Evolutionary conservation across 2,329 filamentous ascomycete genomes (phyloP).

Genomic region (Alternaria incomplexa): DNA sequence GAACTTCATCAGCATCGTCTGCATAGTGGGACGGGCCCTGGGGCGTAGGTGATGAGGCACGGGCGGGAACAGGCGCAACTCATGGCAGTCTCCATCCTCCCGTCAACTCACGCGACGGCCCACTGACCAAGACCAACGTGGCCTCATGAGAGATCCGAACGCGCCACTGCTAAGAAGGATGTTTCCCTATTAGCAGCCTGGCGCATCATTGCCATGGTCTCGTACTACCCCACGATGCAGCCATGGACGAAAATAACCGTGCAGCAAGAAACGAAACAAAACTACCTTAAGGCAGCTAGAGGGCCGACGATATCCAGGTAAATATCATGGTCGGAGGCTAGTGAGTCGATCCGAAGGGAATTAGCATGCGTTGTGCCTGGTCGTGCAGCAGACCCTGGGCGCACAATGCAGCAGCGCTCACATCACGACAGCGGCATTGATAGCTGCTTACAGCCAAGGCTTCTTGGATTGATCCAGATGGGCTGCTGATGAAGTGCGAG

Average conservation of each 20-base stretch:
- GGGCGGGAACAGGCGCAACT: background rate
- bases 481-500: slow-evolving; percentile 15
- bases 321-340: slow-evolving; percentile 17
- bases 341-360: slow-evolving; percentile 19
- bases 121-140: slow-evolving; percentile 21
- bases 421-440: slow-evolving; percentile 21
- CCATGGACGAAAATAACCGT: slow-evolving; percentile 39
- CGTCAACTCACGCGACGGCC: slow-evolving; percentile 11
- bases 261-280: slow-evolving; percentile 32
- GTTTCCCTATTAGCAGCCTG: background rate
- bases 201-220: slow-evolving; percentile 4
- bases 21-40: slow-evolving; percentile 7
- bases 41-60: slow-evolving; percentile 3
- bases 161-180: background rate
- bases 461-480: slow-evolving; percentile 14
- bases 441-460: slow-evolving; percentile 18
- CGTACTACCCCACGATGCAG: slow-evolving; percentile 23
- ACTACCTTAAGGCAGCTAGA: slow-evolving; percentile 23
- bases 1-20: slow-evolving; percentile 3
- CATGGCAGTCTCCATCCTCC: background rate
- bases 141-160: slow-evolving; percentile 12
- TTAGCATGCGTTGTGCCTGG: slow-evolving; percentile 27
- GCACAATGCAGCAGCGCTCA: slow-evolving; percentile 20
- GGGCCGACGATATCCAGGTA: slow-evolving; percentile 16
- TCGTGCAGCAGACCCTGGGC: slow-evolving; percentile 16